These are phyloP conservation scores for Alternaria sp. DNA, from an alignment of 2,329 filamentous ascomycete genomes.

Conservation along the genomic window DNA sequence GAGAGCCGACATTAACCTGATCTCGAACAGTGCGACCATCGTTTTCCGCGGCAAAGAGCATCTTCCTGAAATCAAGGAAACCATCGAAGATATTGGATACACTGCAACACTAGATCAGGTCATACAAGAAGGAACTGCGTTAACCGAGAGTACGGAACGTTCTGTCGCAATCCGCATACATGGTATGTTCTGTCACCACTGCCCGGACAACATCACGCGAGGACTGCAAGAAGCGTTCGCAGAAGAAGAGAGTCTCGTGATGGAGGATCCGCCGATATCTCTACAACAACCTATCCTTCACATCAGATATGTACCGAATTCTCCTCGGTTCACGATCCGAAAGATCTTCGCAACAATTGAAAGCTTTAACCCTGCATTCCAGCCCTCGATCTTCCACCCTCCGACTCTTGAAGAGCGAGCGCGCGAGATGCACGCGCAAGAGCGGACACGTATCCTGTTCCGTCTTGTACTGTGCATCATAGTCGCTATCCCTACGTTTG, in stretches of 20 bases:
- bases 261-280: conserved; percentile 66
- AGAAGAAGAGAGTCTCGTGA: conserved; percentile 53
- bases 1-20: conserved; percentile 60
- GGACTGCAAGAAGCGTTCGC: conserved; percentile 63
- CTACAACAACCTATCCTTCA: conserved; percentile 71
- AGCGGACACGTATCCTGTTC: conserved; percentile 72
- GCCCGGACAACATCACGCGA: conserved; percentile 60
- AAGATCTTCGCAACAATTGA: conserved; percentile 75
- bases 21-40: conserved; percentile 61
- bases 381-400: conserved; percentile 76
- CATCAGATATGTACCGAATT: conserved; percentile 73
- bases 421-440: conserved; percentile 73
- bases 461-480: conserved; percentile 75
- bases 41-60: conserved; percentile 60
- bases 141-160: conserved; percentile 29
- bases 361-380: conserved; percentile 71
- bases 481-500: conserved; percentile 80
- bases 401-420: conserved; percentile 86
- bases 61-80: conserved; percentile 56
- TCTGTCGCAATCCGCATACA: conserved; percentile 49
- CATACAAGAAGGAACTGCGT: conserved; percentile 11
- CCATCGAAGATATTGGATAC: conserved; percentile 60
- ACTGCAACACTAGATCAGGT: conserved; percentile 51
- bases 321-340: conserved; percentile 77
- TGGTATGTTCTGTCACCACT: conserved; percentile 59